Evolutionary conservation across 2,329 filamentous ascomycete genomes (phyloP), one percentile per base, ranked within the genome.

Genomic region (Emericellopsis cladophorae): DNA sequence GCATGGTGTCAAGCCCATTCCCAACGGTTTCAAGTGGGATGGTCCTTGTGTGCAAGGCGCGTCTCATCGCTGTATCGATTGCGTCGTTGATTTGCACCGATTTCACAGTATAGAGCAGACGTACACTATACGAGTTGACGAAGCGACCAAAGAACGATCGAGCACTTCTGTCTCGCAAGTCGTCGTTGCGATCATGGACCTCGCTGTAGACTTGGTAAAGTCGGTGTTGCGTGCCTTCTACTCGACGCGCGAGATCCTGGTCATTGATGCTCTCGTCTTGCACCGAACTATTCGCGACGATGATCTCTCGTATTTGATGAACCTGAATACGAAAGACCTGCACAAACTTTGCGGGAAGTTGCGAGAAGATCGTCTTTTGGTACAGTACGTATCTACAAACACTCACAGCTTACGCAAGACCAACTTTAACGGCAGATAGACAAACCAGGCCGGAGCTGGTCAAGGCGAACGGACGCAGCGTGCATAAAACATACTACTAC

Each of bases 401-500:
- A 31, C 6, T 5, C 18, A 15, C 11, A 31, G 12, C 24, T 31
- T 33, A 31, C 16, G 31, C 9, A n/a, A n/a, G 26, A 16, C 21
- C 23, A 33, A 12, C 26, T 41, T 33, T 15, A 11, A 37, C 14
- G 8, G 29, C 58, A 9, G 12, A 29, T 29, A 79, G 80, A 26
- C 80, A 64, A 40, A 63, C 59, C 15, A 52, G 87, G 45, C 76
- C 80, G 39, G 88, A 95, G 57, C 84, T 42, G 80, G 81, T 49
- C 84, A 89, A 54, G 86, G 85, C 32, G 40, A 84, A 88, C 44
- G 81, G 84, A 43, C 81, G 88, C 40, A 83, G 86, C 5, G 81
- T 84, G 49, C 88, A 83, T 56, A 78, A 86, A 52, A 94, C 90
- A 46, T 98, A 95, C 71, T 98, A 94, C 66, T 98, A 86, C 62